Evolutionary conservation across 2,329 filamentous ascomycete species (phyloP), one percentile per base, ranked within the genome.

Genomic region (Nannizziopsis arthrosporioides): DNA sequence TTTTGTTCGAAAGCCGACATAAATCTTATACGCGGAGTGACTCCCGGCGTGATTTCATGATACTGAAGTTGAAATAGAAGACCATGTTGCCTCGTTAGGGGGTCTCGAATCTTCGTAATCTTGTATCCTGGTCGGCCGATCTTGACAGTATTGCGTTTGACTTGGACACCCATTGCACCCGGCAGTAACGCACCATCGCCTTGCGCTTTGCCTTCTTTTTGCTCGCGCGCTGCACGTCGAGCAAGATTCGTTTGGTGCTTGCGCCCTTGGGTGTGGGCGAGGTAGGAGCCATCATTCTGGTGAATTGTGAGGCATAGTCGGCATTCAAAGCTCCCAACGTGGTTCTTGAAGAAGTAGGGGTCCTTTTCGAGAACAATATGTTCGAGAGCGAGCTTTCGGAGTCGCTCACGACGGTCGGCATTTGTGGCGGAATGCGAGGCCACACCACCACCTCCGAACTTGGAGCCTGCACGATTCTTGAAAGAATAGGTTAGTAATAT

Each of bases 261-360:
- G 64, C 92, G 87, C 50, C 92, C 92, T 70, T 98, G 92, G 2
- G 92, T 98, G 70, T 98, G 92, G 1, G 92, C 92, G 56, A 98
- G 87, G 69, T 98, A 98, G 42, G 89, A 95, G 54, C 92, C 92
- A 72, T 98, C 92, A 67, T 98, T 98, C 63, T 98, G 92, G 75
- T 98, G 92, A 3, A 96, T 90, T 0, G 92, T 98, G 19, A 98
- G 74, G 63, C 92, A 98, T 36, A 98, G 83, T 27, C 92, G 85
- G 68, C 92, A 98, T 69, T 98, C 92, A 69, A 95, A 98, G 62
- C 84, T 92, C 62, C 92, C 92, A 60, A 96, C 86, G 69, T 98
- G 90, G 74, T 98, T 98, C 68, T 94, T 94, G 82, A 98, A 98
- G 75, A 96, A 95, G 78, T 96, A 98, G 0, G 92, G 92, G 71